phyloP scores from a whole-genome alignment of 257 asterid species.

The Solanum pennellii region DNA sequence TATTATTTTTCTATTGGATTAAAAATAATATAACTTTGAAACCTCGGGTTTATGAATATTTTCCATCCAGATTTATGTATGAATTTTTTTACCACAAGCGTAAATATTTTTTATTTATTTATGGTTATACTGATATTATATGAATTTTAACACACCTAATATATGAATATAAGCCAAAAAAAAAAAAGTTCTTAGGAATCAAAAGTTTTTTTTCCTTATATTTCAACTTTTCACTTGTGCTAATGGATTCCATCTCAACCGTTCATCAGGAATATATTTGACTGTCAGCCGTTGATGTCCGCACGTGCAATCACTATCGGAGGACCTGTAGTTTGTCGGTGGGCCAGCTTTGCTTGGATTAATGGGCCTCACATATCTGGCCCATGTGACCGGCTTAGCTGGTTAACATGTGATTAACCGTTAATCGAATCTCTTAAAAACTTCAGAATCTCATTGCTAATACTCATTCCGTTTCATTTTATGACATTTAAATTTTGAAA shows the following conservation, averaged over 20 bases:
- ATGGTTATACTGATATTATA: too few species aligned
- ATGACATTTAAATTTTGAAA: rapidly evolving
- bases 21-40: too few species aligned
- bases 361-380: constrained; percentile 8
- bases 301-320: constrained; percentile 16
- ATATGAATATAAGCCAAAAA: too few species aligned
- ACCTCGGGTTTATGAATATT: too few species aligned
- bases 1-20: too few species aligned
- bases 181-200: too few species aligned
- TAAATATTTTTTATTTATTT: too few species aligned
- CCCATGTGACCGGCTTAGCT: constrained; percentile 29
- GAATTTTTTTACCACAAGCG: too few species aligned
- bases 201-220: neutral
- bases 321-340: neutral
- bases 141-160: too few species aligned
- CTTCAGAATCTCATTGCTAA: neutral
- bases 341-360: constrained; percentile 11
- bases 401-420: constrained; percentile 27
- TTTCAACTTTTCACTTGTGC: neutral
- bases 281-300: constrained; percentile 12
- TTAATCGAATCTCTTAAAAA: neutral
- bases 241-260: neutral
- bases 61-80: too few species aligned
- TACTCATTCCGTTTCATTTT: too few species aligned
- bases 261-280: neutral